Conservation (phyloP, 106 monocot species). For the Xerophyta viscosa region DNA sequence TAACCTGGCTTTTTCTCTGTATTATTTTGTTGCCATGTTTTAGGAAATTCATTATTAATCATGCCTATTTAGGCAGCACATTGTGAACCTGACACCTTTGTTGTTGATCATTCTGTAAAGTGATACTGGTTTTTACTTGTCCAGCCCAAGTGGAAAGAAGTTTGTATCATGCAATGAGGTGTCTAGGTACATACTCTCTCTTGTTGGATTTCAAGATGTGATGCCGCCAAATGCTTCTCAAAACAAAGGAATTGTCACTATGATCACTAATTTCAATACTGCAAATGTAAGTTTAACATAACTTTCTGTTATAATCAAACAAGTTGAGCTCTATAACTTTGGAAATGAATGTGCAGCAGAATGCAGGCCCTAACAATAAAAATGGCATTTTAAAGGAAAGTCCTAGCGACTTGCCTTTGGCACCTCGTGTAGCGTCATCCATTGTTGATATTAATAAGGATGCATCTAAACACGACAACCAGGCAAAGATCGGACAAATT, state of each 20-base stretch:
- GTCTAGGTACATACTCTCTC: slow-evolving; percentile 59
- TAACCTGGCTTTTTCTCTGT: no score
- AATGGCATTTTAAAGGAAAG: slow-evolving; percentile 10
- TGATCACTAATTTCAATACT: slow-evolving; percentile 7
- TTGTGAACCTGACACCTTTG: no score
- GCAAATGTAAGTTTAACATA: slow-evolving; percentile 25
- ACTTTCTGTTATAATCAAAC: slow-evolving; percentile 5
- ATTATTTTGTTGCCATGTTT: no score
- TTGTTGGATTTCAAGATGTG: slow-evolving; percentile 32
- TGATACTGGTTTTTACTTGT: background rate
- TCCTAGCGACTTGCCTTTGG: slow-evolving; percentile 5
- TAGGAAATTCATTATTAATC: no score
- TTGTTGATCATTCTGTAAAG: background rate
- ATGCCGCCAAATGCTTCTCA: slow-evolving; percentile 1
- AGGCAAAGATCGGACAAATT: slow-evolving; percentile 5
- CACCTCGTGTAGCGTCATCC: slow-evolving; percentile 14
- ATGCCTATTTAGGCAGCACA: no score
- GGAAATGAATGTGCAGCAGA: slow-evolving; percentile 20
- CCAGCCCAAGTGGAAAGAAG: slow-evolving; percentile 58
- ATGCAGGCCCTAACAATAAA: slow-evolving; percentile 18
- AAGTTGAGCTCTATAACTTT: slow-evolving; percentile 3
- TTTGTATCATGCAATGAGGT: slow-evolving; percentile 64
- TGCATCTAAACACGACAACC: slow-evolving; percentile 11
- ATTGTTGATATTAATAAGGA: slow-evolving; percentile 10
- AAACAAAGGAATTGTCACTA: slow-evolving; percentile 1